Evolutionary conservation across 805 yeast species (phyloP).

Genomic region (Candida saitoana): DNA sequence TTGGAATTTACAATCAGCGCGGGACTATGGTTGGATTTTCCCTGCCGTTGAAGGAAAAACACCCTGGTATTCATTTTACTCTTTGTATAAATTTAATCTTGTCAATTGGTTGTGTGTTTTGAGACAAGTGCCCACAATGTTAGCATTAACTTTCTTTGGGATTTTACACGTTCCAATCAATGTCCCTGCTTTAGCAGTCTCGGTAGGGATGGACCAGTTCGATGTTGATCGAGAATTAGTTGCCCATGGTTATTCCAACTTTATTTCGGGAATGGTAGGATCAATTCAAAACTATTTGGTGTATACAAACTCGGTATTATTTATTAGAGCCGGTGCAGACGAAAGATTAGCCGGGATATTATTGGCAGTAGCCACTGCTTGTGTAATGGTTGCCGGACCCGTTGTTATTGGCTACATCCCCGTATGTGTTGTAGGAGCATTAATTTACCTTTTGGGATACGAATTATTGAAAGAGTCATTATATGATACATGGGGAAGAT

Average conservation of each 20-base stretch:
- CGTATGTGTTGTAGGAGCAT: slow-evolving; percentile 90
- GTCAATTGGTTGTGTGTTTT: slow-evolving; percentile 75
- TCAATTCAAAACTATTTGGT: slow-evolving; percentile 93
- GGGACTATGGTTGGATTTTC: slow-evolving; percentile 85
- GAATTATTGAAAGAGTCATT: slow-evolving; percentile 85
- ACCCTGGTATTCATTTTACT: slow-evolving; percentile 91
- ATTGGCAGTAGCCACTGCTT: slow-evolving; percentile 75
- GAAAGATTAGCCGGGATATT: slow-evolving; percentile 84
- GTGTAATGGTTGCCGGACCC: slow-evolving; percentile 85
- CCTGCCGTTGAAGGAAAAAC: slow-evolving; percentile 56
- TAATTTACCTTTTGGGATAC: slow-evolving; percentile 86
- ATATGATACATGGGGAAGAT: slow-evolving; percentile 75
- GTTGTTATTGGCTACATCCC: slow-evolving; percentile 92
- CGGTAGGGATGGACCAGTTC: slow-evolving; percentile 77
- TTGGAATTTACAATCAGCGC: slow-evolving; percentile 56
- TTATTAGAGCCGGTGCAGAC: slow-evolving; percentile 93
- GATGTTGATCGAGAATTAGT: slow-evolving; percentile 91
- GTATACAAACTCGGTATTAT: slow-evolving; percentile 87
- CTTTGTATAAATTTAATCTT: slow-evolving; percentile 58
- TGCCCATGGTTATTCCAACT: slow-evolving; percentile 92
- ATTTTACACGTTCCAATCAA: slow-evolving; percentile 95
- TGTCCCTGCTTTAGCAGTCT: slow-evolving; percentile 94
- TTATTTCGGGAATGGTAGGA: slow-evolving; percentile 77
- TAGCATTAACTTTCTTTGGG: slow-evolving; percentile 94
- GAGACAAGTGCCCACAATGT: slow-evolving; percentile 82